Conservation (phyloP, 2,329 filamentous ascomycete genomes). For the Clonostachys chloroleuca region DNA sequence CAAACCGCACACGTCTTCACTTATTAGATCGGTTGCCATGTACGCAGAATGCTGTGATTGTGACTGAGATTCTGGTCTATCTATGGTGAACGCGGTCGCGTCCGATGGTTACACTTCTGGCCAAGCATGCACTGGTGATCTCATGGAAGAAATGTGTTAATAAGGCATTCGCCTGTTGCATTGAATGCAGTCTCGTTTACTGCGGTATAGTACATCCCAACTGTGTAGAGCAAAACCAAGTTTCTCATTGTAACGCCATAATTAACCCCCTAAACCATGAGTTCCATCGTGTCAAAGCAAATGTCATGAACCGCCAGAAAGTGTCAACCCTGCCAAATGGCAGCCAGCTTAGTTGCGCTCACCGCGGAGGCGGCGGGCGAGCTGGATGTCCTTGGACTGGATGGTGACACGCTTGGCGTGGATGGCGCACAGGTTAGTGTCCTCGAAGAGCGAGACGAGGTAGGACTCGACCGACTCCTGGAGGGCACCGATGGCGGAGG, state of each 20-base stretch:
- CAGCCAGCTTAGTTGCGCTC: constrained; percentile 69
- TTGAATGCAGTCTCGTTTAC: constrained; percentile 16
- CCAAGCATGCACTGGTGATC: not conserved
- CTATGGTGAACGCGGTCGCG: no score
- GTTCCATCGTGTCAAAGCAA: constrained; percentile 30
- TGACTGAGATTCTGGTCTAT: no score
- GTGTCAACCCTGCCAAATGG: constrained; percentile 4
- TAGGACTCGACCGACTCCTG: constrained; percentile 99
- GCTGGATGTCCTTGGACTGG: constrained; percentile 95
- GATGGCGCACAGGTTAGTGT: constrained; percentile 97
- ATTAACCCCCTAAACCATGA: constrained; percentile 34
- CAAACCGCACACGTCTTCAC: no score
- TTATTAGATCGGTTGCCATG: no score
- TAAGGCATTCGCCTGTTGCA: constrained; percentile 18
- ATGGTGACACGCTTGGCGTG: constrained; percentile 99
- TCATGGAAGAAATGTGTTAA: not conserved
- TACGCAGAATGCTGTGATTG: no score
- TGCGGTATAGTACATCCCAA: constrained; percentile 6
- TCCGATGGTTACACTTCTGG: no score
- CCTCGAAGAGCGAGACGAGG: constrained; percentile 96
- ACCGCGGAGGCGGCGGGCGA: constrained; percentile 90
- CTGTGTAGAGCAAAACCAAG: constrained; percentile 37
- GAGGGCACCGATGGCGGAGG: constrained; percentile 91
- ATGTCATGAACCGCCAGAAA: constrained; percentile 32
- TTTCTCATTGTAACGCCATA: constrained; percentile 38